phyloP scores from a whole-genome alignment of 2,329 filamentous ascomycete species.

The Stachybotrys elegans region DNA sequence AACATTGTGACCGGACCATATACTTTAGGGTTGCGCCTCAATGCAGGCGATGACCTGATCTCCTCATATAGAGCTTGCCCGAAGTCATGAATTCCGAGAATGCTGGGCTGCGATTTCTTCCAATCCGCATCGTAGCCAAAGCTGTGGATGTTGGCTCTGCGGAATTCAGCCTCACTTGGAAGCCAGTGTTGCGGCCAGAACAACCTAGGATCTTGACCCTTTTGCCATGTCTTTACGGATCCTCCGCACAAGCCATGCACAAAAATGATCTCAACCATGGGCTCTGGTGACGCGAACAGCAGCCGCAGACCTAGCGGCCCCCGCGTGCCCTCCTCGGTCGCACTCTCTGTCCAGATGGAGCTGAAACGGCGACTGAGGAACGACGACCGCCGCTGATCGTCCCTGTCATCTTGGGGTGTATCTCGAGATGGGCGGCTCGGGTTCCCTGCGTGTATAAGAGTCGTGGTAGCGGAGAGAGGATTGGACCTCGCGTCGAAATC shows the following conservation, averaged over 20 bases:
- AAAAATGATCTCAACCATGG: conserved; percentile 33
- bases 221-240: conserved; percentile 36
- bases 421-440: neutral
- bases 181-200: conserved; percentile 38
- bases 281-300: conserved; percentile 19
- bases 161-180: conserved; percentile 22
- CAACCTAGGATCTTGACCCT: conserved; percentile 18
- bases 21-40: conserved; percentile 5
- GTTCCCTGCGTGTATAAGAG: neutral
- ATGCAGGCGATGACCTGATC: conserved; percentile 17
- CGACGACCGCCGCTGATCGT: neutral
- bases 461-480: neutral
- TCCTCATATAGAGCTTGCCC: conserved; percentile 20
- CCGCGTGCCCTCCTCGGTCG: conserved; percentile 3
- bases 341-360: neutral
- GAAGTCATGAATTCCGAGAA: conserved; percentile 24
- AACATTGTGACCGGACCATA: too few relatives aligned
- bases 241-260: conserved; percentile 35
- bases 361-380: neutral
- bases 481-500: too few relatives aligned
- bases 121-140: conserved; percentile 28
- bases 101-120: conserved; percentile 10
- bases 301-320: conserved; percentile 20
- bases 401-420: neutral
- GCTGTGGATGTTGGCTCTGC: conserved; percentile 20